A percentile compares a stretch with the other conserved stretches of the same genome.
Conservation (phyloP, 2,329 filamentous ascomycete genomes). For the Apiospora rasikravindrae region DNA sequence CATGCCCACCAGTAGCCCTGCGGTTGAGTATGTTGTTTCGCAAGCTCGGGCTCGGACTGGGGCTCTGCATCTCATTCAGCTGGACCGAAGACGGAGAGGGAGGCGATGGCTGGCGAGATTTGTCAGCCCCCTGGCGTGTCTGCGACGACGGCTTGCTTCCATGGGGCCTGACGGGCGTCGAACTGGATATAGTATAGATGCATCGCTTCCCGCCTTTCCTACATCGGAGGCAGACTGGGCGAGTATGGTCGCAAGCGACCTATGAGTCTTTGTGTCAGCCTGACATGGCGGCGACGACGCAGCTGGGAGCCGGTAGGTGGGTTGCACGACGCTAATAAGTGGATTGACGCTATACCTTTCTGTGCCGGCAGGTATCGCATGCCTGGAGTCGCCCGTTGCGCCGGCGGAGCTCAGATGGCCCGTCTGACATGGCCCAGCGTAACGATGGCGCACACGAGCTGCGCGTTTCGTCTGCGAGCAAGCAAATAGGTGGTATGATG, state of each 20-base stretch:
- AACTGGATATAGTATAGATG: conserved; percentile 39
- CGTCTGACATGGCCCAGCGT: neutral
- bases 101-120: conserved; percentile 7
- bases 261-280: conserved; percentile 26
- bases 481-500: neutral
- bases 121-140: neutral
- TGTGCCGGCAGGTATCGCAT: conserved; percentile 24
- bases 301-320: neutral
- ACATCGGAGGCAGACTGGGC: conserved; percentile 48
- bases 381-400: conserved; percentile 24
- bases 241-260: conserved; percentile 49
- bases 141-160: conserved; percentile 8
- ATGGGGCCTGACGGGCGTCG: conserved; percentile 10
- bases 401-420: conserved; percentile 17
- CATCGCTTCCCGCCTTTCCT: conserved; percentile 42
- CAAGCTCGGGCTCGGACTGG: conserved; percentile 27
- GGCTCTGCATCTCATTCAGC: conserved; percentile 24
- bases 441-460: neutral
- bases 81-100: conserved; percentile 18
- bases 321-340: neutral
- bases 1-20: conserved; percentile 30
- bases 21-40: conserved; percentile 21
- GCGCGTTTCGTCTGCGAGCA: neutral
- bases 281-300: neutral
- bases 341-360: conserved; percentile 18